A percentile compares a stretch with the other conserved stretches of the same genome.
Evolutionary conservation across 1,284 basidiomycete species (phyloP).

Genomic region (Fomitopsis pinicola): DNA sequence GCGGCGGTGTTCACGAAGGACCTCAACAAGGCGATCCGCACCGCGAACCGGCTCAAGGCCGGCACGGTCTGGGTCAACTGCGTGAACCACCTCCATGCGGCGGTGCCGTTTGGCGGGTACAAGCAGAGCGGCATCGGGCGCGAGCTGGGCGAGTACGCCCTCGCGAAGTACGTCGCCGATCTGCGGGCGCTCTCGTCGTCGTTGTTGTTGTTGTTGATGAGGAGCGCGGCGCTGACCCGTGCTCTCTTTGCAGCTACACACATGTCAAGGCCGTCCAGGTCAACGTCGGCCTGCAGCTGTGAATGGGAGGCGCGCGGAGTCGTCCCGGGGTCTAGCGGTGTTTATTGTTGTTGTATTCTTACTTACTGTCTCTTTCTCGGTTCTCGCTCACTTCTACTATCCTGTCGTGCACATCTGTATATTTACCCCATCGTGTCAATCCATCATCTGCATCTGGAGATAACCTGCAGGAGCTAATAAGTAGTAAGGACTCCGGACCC

Average conservation of each 20-base stretch:
- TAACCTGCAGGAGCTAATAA: too few species aligned
- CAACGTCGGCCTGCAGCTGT: constrained; percentile 46
- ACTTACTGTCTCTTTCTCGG: background rate
- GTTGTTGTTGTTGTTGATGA: too few species aligned
- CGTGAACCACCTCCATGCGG: constrained; percentile 59
- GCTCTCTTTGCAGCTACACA: constrained; percentile 60
- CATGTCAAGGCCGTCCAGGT: constrained; percentile 83
- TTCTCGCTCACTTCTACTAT: background rate
- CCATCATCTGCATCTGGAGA: background rate
- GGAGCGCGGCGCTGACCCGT: constrained; percentile 8
- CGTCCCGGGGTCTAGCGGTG: background rate
- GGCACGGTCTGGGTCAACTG: constrained; percentile 86
- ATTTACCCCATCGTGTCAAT: background rate
- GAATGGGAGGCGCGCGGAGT: too few species aligned
- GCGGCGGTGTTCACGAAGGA: constrained; percentile 83
- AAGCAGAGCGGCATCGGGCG: constrained; percentile 85
- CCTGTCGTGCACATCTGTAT: background rate
- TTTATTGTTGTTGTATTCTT: background rate
- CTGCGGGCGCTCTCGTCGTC: background rate
- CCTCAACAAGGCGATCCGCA: constrained; percentile 69
- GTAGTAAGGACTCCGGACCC: too few species aligned
- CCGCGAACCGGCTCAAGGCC: constrained; percentile 76
- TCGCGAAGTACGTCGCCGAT: constrained; percentile 48
- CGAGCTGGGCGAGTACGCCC: constrained; percentile 82
- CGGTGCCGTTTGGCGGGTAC: constrained; percentile 85